A percentile compares a stretch with the other conserved stretches of the same genome.
These are phyloP conservation scores for Salix exigua DNA, from an alignment of 345 rosid species.

Conservation along the genomic window DNA sequence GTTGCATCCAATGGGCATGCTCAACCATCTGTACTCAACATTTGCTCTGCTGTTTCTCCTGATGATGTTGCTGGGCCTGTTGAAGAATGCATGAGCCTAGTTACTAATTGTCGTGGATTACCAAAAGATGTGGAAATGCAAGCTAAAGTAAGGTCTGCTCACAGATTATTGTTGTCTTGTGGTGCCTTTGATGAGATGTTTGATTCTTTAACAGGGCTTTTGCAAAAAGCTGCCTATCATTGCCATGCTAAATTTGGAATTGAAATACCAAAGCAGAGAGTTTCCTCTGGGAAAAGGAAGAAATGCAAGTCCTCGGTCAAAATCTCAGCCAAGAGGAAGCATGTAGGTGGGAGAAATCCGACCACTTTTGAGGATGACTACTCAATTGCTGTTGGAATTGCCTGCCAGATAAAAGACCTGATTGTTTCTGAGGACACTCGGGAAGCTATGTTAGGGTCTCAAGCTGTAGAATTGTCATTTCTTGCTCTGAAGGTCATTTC, in stretches of 20 bases:
- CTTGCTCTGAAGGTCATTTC: conserved; percentile 66
- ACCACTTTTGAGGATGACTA: conserved; percentile 65
- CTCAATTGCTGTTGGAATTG: conserved; percentile 62
- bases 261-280: conserved; percentile 48
- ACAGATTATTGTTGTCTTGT: conserved; percentile 61
- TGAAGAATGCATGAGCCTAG: conserved; percentile 56
- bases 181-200: conserved; percentile 50
- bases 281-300: conserved; percentile 45
- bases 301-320: conserved; percentile 48
- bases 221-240: conserved; percentile 69
- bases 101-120: conserved; percentile 54
- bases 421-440: conserved; percentile 47
- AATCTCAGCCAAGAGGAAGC: conserved; percentile 56
- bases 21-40: conserved; percentile 58
- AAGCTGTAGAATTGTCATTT: conserved; percentile 42
- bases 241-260: conserved; percentile 71
- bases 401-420: conserved; percentile 87
- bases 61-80: conserved; percentile 46
- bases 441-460: conserved; percentile 55
- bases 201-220: conserved; percentile 43
- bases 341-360: conserved; percentile 42
- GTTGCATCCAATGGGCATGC: conserved; percentile 57
- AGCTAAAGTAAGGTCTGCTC: conserved; percentile 70
- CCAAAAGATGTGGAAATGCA: conserved; percentile 54
- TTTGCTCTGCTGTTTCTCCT: conserved; percentile 46